Evolutionary conservation across 2,329 filamentous ascomycete genomes (phyloP).

Genomic region (Colletotrichum somersetense): DNA sequence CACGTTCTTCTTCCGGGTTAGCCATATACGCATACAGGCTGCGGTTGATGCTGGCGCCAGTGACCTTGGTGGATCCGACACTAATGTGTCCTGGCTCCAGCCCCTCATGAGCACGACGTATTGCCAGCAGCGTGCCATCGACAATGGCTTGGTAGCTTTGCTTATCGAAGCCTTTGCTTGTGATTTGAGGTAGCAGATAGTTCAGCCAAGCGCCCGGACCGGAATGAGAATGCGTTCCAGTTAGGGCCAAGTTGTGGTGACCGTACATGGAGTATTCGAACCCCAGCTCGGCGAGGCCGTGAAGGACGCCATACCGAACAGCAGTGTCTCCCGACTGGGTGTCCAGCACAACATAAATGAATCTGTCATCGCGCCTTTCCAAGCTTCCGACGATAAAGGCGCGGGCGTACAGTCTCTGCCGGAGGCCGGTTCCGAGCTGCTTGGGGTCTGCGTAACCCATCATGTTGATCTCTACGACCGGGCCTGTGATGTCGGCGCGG

Average conservation of each 20-base stretch:
- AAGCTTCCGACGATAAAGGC: constrained; percentile 86
- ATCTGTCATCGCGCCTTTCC: constrained; percentile 74
- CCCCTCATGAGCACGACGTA: constrained; percentile 79
- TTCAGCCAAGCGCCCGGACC: constrained; percentile 94
- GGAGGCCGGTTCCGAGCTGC: constrained; percentile 85
- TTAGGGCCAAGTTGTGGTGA: constrained; percentile 86
- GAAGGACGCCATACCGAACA: constrained; percentile 83
- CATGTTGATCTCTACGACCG: constrained; percentile 89
- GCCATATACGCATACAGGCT: constrained; percentile 89
- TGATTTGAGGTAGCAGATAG: constrained; percentile 90
- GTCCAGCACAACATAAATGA: constrained; percentile 90
- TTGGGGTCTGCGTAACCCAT: constrained; percentile 87
- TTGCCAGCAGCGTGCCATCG: constrained; percentile 83
- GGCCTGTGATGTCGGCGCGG: constrained; percentile 71
- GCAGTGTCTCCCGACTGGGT: constrained; percentile 89
- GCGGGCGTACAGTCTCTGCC: constrained; percentile 87
- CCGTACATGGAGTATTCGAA: constrained; percentile 80
- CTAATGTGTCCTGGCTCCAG: constrained; percentile 71
- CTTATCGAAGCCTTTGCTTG: constrained; percentile 85
- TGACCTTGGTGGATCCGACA: constrained; percentile 72
- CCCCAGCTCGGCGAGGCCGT: constrained; percentile 76
- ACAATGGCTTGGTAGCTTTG: constrained; percentile 91
- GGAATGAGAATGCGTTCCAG: constrained; percentile 90
- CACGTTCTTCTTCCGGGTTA: constrained; percentile 83
- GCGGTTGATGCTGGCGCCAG: constrained; percentile 87